Evolutionary conservation across 2,329 filamentous ascomycete genomes (phyloP), one percentile per base, ranked within the genome.

Genomic region (Myriangium duriaei): DNA sequence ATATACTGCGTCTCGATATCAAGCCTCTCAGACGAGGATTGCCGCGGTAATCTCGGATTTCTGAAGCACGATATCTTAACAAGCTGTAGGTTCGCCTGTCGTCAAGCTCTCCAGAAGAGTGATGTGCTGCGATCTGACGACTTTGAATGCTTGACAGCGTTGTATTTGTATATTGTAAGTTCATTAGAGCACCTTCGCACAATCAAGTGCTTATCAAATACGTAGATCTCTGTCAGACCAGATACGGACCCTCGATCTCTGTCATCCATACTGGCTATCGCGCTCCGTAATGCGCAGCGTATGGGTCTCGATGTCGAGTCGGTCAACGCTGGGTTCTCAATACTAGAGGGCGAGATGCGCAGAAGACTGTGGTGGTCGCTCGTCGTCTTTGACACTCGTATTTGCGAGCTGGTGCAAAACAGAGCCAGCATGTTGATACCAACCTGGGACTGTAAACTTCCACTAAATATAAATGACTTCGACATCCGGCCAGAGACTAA

Each of bases 281-380:
- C 74, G 1, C 68, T 81, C 16, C 74, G 79, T 36, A 72, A 81
- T 35, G 79, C 74, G 9, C 74, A 80, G 49, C 69, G 76, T 3
- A 71, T 84, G 59, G 77, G 78, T 3, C 63, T 83, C n/a, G 74
- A 83, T 45, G 68, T 65, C 28, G 79, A 84, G 50, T 65, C 71
- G 1, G 61, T 60, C 1, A 64, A 71, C 48, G 54, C 45, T 48
- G 57, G 52, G 48, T 53, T 46, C 21, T 45, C 51, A 57, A 3
- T 69, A 63, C 18, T 81, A 37, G 78, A 84, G 49, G 69, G 73
- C 3, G 79, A 84, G 57, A 71, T 81, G 56, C 70, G 79, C 12
- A 71, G 79, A 35, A 68, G 80, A 26, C 60, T 85, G 1, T 84
- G 79, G 79, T 85, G 79, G 79, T 72, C 75, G 19, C 63, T 86